Evolutionary conservation across 306 rosid genomes (phyloP).

Genomic region (Fagus crenata): DNA sequence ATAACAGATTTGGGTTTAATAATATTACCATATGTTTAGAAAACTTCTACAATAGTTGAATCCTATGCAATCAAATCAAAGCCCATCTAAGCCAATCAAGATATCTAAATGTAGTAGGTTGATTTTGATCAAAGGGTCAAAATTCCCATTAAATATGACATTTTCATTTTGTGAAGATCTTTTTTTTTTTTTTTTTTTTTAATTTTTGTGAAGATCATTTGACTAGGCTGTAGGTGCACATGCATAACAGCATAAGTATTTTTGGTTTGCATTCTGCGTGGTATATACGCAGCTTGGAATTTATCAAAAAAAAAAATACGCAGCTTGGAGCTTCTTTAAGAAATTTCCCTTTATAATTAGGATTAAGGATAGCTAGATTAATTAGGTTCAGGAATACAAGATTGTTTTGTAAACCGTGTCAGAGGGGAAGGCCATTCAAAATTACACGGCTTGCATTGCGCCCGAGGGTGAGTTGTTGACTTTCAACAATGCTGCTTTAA

Average conservation of each 20-base stretch:
- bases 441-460: slow-evolving; percentile 55
- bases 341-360: neutral
- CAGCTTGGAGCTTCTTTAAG: neutral
- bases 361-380: neutral
- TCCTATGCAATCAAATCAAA: too few relatives aligned
- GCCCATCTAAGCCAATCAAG: too few relatives aligned
- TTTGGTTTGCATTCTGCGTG: neutral
- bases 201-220: neutral
- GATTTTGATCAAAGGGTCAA: neutral
- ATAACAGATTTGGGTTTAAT: too few relatives aligned
- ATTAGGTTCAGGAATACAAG: slow-evolving; percentile 1
- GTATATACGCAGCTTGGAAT: neutral
- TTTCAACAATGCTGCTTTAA: neutral
- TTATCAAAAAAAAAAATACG: too few relatives aligned
- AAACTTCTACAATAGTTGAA: too few relatives aligned
- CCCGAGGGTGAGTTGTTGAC: slow-evolving; percentile 47
- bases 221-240: neutral
- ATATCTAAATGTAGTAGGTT: too few relatives aligned
- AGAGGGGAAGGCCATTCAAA: slow-evolving; percentile 32
- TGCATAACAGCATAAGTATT: neutral
- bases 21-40: too few relatives aligned
- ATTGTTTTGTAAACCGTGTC: slow-evolving; percentile 28
- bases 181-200: neutral
- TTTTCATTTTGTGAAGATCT: neutral
- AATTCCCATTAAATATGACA: neutral